Conservation (phyloP, 495 filamentous ascomycete species). For the Neurospora tetrasperma region DNA sequence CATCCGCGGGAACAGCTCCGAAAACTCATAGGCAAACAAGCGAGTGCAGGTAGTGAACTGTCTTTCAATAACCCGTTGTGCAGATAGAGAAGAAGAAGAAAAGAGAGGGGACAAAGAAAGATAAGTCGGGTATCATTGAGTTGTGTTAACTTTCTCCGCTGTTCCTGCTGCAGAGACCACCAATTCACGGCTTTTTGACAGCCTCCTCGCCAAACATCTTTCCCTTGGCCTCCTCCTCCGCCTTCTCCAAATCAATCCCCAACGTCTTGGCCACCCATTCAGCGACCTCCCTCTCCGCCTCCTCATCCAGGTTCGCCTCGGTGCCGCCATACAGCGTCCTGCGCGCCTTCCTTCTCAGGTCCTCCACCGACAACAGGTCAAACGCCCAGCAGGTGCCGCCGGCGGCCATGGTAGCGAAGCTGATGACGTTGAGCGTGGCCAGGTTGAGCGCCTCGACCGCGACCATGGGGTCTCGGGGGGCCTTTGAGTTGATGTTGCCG, state of each 20-base stretch:
- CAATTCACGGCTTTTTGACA: not conserved
- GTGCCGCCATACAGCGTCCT: slow-evolving; percentile 33
- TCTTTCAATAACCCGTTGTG: not conserved
- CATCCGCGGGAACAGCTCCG: not conserved
- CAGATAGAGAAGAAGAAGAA: not conserved
- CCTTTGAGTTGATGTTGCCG: not conserved
- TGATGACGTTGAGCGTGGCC: slow-evolving; percentile 72
- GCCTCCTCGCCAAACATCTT: not conserved
- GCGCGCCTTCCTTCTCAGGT: slow-evolving; percentile 46
- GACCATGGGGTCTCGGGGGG: slow-evolving; percentile 40
- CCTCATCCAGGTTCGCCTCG: slow-evolving; percentile 38
- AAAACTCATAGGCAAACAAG: not conserved
- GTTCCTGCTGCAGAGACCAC: not conserved
- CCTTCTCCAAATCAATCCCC: slow-evolving; percentile 37
- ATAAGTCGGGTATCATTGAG: not conserved
- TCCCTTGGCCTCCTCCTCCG: not conserved
- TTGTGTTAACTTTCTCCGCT: not conserved
- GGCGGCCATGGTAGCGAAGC: slow-evolving; percentile 54
- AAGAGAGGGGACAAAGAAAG: not conserved
- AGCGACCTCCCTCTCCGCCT: slow-evolving; percentile 57
- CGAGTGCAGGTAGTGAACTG: not conserved
- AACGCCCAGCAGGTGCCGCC: slow-evolving; percentile 62
- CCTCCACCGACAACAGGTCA: slow-evolving; percentile 60
- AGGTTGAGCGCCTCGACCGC: slow-evolving; percentile 71
- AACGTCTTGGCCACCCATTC: slow-evolving; percentile 59